Percentiles rank a stretch among this genome's conserved stretches.
phyloP scores from a whole-genome alignment of 305 asterid species.

The Fraxinus floribunda region DNA sequence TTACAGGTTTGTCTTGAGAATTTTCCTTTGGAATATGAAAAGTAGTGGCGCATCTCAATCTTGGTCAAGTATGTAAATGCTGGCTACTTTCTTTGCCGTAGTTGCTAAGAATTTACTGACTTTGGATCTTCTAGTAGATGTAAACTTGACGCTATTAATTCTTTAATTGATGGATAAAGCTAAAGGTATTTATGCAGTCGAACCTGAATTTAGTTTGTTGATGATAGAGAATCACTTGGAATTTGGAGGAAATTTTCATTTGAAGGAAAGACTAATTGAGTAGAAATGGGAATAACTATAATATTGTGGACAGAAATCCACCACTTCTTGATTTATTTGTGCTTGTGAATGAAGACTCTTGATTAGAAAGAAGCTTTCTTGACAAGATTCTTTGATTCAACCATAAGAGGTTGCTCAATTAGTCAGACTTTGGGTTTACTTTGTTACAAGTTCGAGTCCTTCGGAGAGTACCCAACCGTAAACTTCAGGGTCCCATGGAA shows the following conservation, averaged over 20 bases:
- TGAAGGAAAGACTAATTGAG: conserved; percentile 10
- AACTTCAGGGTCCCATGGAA: too few species aligned
- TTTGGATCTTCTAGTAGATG: neutral
- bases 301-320: conserved; percentile 11
- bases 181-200: neutral
- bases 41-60: neutral
- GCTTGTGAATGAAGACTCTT: conserved; percentile 23
- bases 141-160: neutral
- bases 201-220: neutral
- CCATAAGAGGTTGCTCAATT: too few species aligned
- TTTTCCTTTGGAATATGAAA: neutral
- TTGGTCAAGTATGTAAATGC: neutral
- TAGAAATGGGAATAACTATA: neutral
- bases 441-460: too few species aligned
- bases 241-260: conserved; percentile 13
- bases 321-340: conserved; percentile 11
- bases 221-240: neutral
- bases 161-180: neutral
- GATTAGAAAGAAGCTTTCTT: neutral
- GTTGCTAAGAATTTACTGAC: neutral
- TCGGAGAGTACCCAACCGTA: too few species aligned
- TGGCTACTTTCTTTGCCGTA: neutral
- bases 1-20: conserved; percentile 62
- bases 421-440: too few species aligned
- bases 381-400: neutral